phyloP scores from a whole-genome alignment of 2,329 filamentous ascomycete species.

The Colletotrichum sp. region DNA sequence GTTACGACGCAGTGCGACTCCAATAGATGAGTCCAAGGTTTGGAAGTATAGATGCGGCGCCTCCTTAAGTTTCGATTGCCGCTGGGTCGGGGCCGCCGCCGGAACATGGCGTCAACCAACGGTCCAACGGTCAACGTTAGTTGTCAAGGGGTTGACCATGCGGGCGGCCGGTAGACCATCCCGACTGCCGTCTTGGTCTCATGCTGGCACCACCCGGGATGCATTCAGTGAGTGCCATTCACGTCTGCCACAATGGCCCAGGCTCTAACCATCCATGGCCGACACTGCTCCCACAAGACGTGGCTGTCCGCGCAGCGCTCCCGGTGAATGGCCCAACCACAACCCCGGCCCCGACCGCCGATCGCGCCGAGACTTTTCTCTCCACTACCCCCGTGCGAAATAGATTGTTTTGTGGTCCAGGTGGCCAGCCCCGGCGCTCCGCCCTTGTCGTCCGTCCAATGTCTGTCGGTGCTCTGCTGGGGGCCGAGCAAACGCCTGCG shows the following conservation, averaged over 20 bases:
- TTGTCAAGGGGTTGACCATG: background rate
- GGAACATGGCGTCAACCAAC: background rate
- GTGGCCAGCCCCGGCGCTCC: background rate
- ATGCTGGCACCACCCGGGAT: background rate
- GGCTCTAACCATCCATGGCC: background rate
- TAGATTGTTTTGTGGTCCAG: constrained; percentile 6
- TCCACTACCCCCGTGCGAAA: constrained; percentile 13
- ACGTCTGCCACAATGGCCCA: background rate
- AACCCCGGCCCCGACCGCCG: constrained; percentile 8
- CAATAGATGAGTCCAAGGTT: background rate
- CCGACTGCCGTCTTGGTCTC: constrained; percentile 4
- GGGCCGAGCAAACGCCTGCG: background rate
- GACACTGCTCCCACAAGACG: background rate
- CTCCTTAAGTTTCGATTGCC: background rate
- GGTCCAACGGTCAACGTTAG: background rate
- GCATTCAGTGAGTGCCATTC: background rate
- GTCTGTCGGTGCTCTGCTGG: background rate
- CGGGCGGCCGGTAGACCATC: background rate
- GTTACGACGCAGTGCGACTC: background rate
- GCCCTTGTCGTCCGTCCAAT: background rate
- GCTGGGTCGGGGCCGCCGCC: background rate
- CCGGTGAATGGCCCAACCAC: background rate
- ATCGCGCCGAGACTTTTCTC: constrained; percentile 17
- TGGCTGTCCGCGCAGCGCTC: background rate
- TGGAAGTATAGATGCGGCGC: background rate